Conservation (phyloP, 2,329 filamentous ascomycete genomes). For the Alternaria angustiovoidea region DNA sequence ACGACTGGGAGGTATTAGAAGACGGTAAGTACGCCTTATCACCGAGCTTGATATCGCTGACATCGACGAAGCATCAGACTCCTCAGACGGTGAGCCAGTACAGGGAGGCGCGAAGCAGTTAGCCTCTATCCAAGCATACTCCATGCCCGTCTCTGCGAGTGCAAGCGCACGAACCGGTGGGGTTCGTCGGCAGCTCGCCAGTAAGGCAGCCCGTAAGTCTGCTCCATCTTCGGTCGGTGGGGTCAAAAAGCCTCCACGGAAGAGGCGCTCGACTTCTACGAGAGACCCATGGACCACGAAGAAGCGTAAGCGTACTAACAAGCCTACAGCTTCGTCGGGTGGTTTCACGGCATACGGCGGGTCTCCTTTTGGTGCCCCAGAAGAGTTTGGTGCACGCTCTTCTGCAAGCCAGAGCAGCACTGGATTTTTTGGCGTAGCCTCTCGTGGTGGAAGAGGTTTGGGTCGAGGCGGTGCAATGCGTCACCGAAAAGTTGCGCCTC, state of each 20-base stretch:
- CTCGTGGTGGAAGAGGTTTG: neutral
- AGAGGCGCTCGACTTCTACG: neutral
- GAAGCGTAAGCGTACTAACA: neutral
- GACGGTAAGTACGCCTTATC: neutral
- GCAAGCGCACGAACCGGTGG: neutral
- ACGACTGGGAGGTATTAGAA: slow-evolving; percentile 6
- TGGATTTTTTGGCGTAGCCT: neutral
- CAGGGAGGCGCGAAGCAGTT: neutral
- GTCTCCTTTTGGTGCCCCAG: neutral
- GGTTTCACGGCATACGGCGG: neutral
- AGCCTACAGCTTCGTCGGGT: neutral
- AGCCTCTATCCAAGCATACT: too few species aligned
- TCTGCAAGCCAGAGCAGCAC: too few species aligned
- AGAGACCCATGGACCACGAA: neutral
- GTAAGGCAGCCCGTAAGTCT: slow-evolving; percentile 4
- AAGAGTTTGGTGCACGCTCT: too few species aligned
- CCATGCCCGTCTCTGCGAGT: neutral
- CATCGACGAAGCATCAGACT: neutral
- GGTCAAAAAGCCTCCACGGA: neutral
- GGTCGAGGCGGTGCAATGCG: neutral
- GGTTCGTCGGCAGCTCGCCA: neutral
- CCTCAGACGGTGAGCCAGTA: too few species aligned
- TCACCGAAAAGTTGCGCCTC: neutral
- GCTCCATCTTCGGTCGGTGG: neutral
- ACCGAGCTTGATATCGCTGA: neutral